phyloP scores from a whole-genome alignment of 345 rosid species.

The Clarkia xantiana region DNA sequence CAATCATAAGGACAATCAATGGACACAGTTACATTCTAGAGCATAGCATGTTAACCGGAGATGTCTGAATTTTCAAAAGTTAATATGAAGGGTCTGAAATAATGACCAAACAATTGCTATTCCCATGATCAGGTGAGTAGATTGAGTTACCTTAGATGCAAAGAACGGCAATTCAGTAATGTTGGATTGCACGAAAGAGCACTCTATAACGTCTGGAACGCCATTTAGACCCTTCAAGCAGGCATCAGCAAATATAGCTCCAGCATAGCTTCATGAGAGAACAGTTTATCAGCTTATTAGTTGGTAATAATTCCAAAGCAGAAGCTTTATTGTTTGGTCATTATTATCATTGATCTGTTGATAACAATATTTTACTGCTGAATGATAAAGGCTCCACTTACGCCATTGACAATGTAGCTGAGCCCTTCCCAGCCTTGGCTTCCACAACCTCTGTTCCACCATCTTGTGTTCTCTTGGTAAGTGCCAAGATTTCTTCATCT shows the following conservation, averaged over 20 bases:
- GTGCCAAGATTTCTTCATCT: slow-evolving; percentile 43
- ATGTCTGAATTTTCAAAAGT: too few species aligned
- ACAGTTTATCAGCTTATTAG: background rate
- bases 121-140: background rate
- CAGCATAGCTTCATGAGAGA: slow-evolving; percentile 48
- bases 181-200: slow-evolving; percentile 62
- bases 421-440: slow-evolving; percentile 92
- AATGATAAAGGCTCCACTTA: slow-evolving; percentile 22
- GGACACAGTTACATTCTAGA: too few species aligned
- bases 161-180: slow-evolving; percentile 72
- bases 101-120: background rate
- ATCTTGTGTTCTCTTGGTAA: slow-evolving; percentile 78
- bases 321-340: too few species aligned
- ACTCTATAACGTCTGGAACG: slow-evolving; percentile 64
- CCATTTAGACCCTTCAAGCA: slow-evolving; percentile 78
- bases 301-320: too few species aligned
- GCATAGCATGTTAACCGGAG: too few species aligned
- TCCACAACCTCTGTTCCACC: slow-evolving; percentile 90
- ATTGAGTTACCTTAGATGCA: slow-evolving; percentile 49
- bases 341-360: too few species aligned
- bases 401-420: slow-evolving; percentile 89
- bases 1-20: background rate
- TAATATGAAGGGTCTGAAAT: too few species aligned
- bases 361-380: too few species aligned
- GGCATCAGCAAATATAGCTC: slow-evolving; percentile 80